Evolutionary conservation across 169 alveolate species (phyloP).

Genomic region (Eimeria maxima): DNA sequence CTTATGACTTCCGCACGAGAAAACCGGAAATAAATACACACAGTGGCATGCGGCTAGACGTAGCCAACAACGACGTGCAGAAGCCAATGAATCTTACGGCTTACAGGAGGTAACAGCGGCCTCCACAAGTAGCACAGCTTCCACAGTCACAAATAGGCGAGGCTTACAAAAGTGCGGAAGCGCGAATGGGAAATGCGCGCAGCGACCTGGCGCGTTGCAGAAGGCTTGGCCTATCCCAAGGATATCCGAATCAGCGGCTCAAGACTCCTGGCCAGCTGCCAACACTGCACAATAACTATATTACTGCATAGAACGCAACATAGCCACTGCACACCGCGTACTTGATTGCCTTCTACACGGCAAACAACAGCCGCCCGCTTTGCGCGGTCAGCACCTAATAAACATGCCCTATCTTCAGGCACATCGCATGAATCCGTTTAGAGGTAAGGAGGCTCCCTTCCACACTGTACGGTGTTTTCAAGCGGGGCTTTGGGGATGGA

Average conservation of each 20-base stretch:
- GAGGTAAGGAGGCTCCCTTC: constrained; percentile 8
- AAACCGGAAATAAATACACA: not conserved
- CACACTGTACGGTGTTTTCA: constrained; percentile 6
- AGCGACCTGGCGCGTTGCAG: constrained; percentile 28
- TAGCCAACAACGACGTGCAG: constrained; percentile 50
- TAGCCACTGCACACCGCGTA: constrained; percentile 9
- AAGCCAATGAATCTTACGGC: constrained; percentile 54
- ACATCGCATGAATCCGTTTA: not conserved
- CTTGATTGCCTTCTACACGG: constrained; percentile 22
- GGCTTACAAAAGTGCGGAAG: constrained; percentile 26
- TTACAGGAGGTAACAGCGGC: constrained; percentile 49
- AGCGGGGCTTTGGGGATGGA: not conserved
- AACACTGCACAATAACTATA: constrained; percentile 23
- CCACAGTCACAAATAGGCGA: not conserved
- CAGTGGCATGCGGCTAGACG: constrained; percentile 9
- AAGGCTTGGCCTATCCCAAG: constrained; percentile 15
- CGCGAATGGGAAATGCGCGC: not conserved
- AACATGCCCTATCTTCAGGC: constrained; percentile 6
- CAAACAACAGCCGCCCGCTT: constrained; percentile 39
- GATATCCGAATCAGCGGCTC: not conserved
- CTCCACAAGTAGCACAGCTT: constrained; percentile 20
- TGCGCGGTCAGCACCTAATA: constrained; percentile 38
- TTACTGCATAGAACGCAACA: constrained; percentile 59
- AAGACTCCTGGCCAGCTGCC: constrained; percentile 40
- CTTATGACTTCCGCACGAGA: constrained; percentile 14